Evolutionary conservation across 495 filamentous ascomycete species (phyloP).

Genomic region (Aspergillus sclerotioniger): DNA sequence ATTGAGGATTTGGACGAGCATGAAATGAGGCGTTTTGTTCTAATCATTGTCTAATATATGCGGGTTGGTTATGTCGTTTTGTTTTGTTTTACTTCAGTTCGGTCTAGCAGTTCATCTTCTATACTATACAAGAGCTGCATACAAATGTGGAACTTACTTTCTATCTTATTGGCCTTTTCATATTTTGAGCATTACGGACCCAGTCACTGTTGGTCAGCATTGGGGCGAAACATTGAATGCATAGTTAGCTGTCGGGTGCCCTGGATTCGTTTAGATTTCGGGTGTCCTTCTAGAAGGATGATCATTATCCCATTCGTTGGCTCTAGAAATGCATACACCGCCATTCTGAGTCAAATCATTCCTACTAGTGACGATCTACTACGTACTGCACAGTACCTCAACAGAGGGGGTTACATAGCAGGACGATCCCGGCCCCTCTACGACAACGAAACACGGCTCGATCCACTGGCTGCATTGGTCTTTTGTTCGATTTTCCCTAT

Average conservation of each 20-base stretch:
- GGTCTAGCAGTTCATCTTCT: not conserved
- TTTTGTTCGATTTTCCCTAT: slow-evolving; percentile 12
- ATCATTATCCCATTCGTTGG: not conserved
- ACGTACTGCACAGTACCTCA: no score
- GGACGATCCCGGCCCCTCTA: not conserved
- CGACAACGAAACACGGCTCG: not conserved
- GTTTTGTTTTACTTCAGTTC: not conserved
- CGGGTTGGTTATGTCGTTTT: not conserved
- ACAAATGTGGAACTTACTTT: not conserved
- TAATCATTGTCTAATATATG: not conserved
- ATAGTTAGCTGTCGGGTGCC: not conserved
- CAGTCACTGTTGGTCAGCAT: no score
- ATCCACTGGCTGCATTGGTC: slow-evolving; percentile 14
- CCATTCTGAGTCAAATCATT: not conserved
- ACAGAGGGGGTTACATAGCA: no score
- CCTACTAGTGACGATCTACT: not conserved
- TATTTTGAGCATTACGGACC: not conserved
- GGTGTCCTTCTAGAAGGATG: not conserved
- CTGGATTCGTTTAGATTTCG: not conserved
- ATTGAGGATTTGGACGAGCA: not conserved
- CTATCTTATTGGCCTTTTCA: not conserved
- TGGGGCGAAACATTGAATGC: no score
- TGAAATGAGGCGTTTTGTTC: not conserved
- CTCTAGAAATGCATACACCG: not conserved
- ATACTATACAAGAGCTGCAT: not conserved